Base-by-base conservation (phyloP, 805 yeast species). In the Candida boleticola region DNA sequence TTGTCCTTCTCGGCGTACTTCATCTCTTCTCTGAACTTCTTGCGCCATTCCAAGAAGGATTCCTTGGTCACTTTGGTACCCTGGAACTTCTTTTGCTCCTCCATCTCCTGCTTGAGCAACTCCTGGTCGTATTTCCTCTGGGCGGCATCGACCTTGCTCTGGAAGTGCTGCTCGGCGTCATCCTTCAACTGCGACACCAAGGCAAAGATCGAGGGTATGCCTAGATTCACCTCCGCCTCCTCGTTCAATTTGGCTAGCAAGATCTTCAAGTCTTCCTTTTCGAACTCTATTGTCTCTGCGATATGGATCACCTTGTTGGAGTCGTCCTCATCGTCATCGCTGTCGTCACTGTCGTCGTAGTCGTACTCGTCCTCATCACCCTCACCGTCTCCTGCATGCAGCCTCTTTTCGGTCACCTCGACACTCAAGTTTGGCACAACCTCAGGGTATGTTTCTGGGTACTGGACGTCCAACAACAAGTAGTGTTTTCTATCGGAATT, bases 191-290 rank as follows among this genome's bases (percentile, higher is more conserved):
- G 70, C 1, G 95, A 80, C 0, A 86, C 77, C 35, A 92, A 60
- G 1, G 96, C 79, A 63, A 90, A 93, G 4, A 92, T 76, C 50
- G 89, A 82, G n/a, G 97, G 96, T 76, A 92, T 84, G 0, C 99
- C 99, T 1, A 90, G 46, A 54, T 87, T 83, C 56, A 85, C 80
- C 45, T 82, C 83, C 2, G 93, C 93, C 49, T 80, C 85, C 37
- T 71, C 77, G 41, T 60, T 65, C 49, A 76, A 62, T 55, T 65
- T 68, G 42, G 52, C 63, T 41, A 60, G 60, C 46, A 78, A 66
- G 11, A 49, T 48, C 11, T 55, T 55, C 49, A 74, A 55, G 51
- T 83, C 89, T 0, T 61, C 65, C 23, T 59, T 57, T 2, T 71
- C 76, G 47, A 87, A 76, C 20, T 73, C 76, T n/a, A 83, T 70